Base-by-base conservation (phyloP, 306 rosid genomes). In the Glycine tomentella region DNA sequence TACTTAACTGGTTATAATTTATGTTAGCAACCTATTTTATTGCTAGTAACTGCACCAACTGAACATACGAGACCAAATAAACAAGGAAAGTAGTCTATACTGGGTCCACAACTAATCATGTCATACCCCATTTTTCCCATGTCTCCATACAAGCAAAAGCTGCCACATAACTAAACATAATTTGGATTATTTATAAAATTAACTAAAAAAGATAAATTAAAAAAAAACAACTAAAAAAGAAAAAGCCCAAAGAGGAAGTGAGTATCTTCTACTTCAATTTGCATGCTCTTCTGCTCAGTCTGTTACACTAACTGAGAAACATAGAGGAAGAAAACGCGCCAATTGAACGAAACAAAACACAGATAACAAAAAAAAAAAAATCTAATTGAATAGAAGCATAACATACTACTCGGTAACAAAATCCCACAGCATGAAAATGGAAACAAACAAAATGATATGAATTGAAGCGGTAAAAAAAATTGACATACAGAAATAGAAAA, bases 1-100 rank as follows among this genome's bases (percentile, higher is more conserved):
- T 38, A 62, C 15, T 53, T 44, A 64, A 68, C 71, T 68, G 59
- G 38, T 17, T 67, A 31, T 9, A 74, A 42, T 33, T 62, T 74
- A 44, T 33, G 13, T 73, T 56, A 42, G 34, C 33, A 67, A 38
- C 12, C 14, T 4, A 15, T 40, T n/a, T 8, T 45, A 6, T 71
- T 15, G 71, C 15, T 49, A 42, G 67, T 74, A 74, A 68, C 53
- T 48, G 44, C 59, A 69, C 77, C 68, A 58, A 58, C 59, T 49
- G 74, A 84, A 55, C 46, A 25, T 8, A 64, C 7, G 0, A 57
- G 71, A 61, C 10, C 46, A 58, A 75, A 20, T 10, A 20, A 33
- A 55, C 58, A 67, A 31, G 1, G n/a, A 45, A 69, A 17, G 6
- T 40, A 33, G 9, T 25, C 4, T 34, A 74, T 17, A 67, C 66